phyloP scores from a whole-genome alignment of 139 green algal species.

The Spirogloea muscicola region DNA sequence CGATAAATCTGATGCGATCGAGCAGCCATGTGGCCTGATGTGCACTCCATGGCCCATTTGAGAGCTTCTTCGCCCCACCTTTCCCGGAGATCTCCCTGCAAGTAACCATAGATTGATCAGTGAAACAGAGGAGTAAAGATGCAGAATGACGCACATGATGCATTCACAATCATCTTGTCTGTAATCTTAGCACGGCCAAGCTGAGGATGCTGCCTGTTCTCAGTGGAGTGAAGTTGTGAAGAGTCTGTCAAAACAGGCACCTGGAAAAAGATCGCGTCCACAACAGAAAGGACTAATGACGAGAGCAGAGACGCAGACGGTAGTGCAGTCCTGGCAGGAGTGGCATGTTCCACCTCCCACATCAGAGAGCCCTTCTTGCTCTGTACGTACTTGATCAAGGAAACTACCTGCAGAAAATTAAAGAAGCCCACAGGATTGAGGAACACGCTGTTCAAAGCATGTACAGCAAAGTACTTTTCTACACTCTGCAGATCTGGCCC shows the following conservation, averaged over 20 bases:
- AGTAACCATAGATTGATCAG: too few species aligned
- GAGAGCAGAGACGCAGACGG: conserved; percentile 43
- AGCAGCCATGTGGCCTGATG: conserved; percentile 59
- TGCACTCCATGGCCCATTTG: conserved; percentile 70
- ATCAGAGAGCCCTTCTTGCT: conserved; percentile 65
- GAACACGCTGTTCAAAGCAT: too few species aligned
- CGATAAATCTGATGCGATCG: conserved; percentile 78
- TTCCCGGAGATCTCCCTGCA: conserved; percentile 60
- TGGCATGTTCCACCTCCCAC: conserved; percentile 71
- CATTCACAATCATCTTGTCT: too few species aligned
- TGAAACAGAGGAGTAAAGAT: too few species aligned
- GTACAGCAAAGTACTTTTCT: too few species aligned
- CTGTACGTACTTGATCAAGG: conserved; percentile 75
- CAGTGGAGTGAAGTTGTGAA: too few species aligned
- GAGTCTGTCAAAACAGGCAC: conserved; percentile 28
- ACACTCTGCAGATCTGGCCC: too few species aligned
- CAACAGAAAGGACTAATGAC: conserved; percentile 52
- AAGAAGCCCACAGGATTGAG: too few species aligned
- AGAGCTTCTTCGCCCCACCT: conserved; percentile 72
- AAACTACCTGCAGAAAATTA: conserved; percentile 55
- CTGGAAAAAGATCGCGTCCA: conserved; percentile 53
- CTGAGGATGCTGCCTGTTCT: too few species aligned
- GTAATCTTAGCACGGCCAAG: too few species aligned
- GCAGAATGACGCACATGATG: too few species aligned
- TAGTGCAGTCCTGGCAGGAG: conserved; percentile 36